A percentile compares a stretch with the other conserved stretches of the same genome.
phyloP scores from a whole-genome alignment of 2,329 filamentous ascomycete genomes.

The Fusarium sp. region DNA sequence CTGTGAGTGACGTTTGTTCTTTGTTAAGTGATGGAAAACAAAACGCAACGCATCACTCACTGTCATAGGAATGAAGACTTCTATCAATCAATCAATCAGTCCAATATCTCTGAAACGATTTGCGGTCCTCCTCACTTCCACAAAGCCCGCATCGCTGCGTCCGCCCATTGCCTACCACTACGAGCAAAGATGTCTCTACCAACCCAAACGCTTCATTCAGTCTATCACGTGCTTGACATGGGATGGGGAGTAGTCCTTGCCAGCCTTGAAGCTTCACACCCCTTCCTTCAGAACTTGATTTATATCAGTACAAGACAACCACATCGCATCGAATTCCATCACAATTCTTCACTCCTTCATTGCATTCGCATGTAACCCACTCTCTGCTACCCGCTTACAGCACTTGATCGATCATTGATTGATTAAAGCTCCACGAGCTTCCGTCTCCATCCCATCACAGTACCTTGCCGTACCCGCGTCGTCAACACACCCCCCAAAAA shows the following conservation, averaged over 20 bases:
- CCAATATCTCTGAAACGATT: slow-evolving; percentile 19
- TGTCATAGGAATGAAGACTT: neutral
- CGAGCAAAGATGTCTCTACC: neutral
- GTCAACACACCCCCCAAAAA: slow-evolving; percentile 8
- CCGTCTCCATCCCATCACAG: slow-evolving; percentile 1
- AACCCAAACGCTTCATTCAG: slow-evolving; percentile 30
- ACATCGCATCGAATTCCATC: neutral
- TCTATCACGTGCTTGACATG: slow-evolving; percentile 38
- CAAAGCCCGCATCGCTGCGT: slow-evolving; percentile 27
- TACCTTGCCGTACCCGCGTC: neutral
- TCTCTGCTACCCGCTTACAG: neutral
- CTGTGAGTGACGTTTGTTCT: slow-evolving; percentile 1
- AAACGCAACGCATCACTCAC: slow-evolving; percentile 3
- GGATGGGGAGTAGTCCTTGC: neutral
- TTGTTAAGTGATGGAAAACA: neutral
- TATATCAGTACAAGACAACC: slow-evolving; percentile 30
- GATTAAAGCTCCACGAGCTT: slow-evolving; percentile 13
- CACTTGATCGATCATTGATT: neutral
- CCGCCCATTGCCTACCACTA: slow-evolving; percentile 14
- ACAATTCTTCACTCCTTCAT: neutral
- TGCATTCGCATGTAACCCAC: neutral
- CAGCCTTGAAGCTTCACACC: slow-evolving; percentile 33
- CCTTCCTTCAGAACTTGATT: slow-evolving; percentile 21
- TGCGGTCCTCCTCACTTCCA: slow-evolving; percentile 2
- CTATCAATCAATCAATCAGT: neutral